Evolutionary conservation across 306 rosid species (phyloP).

Genomic region (Cucurbita moschata): DNA sequence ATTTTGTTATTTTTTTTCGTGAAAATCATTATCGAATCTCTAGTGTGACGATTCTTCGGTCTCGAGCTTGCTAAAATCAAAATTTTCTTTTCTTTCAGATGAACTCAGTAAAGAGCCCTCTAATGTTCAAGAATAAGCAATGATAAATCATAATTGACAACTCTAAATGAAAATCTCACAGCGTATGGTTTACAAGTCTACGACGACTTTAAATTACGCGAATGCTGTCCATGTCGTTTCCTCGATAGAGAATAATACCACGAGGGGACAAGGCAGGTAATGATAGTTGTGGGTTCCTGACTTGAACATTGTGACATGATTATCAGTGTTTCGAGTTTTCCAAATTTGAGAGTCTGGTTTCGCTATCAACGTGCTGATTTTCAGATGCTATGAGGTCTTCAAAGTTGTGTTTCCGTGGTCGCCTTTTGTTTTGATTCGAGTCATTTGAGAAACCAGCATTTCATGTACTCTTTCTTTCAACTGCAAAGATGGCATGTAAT

Average conservation of each 20-base stretch:
- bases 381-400: background rate
- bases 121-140: conserved; percentile 36
- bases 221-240: background rate
- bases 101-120: conserved; percentile 70
- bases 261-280: background rate
- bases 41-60: no score
- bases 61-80: background rate
- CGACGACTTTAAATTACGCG: background rate
- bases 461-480: conserved; percentile 56
- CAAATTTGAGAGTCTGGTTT: background rate
- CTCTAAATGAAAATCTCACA: background rate
- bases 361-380: background rate
- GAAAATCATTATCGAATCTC: background rate
- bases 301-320: background rate
- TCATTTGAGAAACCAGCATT: conserved; percentile 56
- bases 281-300: background rate
- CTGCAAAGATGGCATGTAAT: conserved; percentile 26
- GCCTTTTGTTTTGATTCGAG: conserved; percentile 25
- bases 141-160: background rate
- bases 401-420: conserved; percentile 1
- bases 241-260: background rate
- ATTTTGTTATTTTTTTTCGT: background rate
- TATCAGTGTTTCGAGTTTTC: background rate
- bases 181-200: background rate
- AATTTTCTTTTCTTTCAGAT: conserved; percentile 32